Evolutionary conservation across 495 filamentous ascomycete genomes (phyloP).

Genomic region (Annulohypoxylon nitens): DNA sequence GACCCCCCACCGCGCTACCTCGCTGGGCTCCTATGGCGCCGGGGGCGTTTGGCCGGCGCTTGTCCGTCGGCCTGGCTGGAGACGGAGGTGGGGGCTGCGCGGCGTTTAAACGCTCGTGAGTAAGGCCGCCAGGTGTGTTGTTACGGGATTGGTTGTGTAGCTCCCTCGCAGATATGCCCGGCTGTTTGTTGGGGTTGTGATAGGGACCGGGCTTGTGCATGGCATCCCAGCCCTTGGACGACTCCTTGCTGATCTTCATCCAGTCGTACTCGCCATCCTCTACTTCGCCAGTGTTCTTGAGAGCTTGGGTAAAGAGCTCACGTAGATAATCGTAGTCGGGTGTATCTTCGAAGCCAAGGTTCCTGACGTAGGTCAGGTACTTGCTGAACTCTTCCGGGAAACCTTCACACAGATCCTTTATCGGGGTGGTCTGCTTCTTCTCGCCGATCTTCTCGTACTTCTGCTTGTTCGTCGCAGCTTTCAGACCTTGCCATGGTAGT

Average conservation of each 20-base stretch:
- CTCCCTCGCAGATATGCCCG: conserved; percentile 82
- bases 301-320: conserved; percentile 95
- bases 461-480: conserved; percentile 99
- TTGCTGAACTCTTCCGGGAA: conserved; percentile 99
- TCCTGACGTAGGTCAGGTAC: conserved; percentile 96
- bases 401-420: conserved; percentile 96
- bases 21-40: conserved; percentile 80
- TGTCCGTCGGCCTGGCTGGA: conserved; percentile 83
- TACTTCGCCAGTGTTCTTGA: conserved; percentile 92
- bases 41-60: conserved; percentile 85
- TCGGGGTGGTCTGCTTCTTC: conserved; percentile 97
- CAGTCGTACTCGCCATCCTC: conserved; percentile 99
- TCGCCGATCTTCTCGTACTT: conserved; percentile 99
- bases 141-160: conserved; percentile 73
- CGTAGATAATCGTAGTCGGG: conserved; percentile 99
- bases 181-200: conserved; percentile 78
- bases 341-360: conserved; percentile 97
- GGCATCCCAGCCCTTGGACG: conserved; percentile 85
- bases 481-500: conserved; percentile 97
- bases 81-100: conserved; percentile 91
- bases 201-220: conserved; percentile 87
- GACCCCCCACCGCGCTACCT: conserved; percentile 73
- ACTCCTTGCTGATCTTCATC: conserved; percentile 98
- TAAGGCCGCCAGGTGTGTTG: conserved; percentile 74
- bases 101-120: conserved; percentile 95